phyloP scores from a whole-genome alignment of 306 rosid genomes.

The Prunus kanzakura region DNA sequence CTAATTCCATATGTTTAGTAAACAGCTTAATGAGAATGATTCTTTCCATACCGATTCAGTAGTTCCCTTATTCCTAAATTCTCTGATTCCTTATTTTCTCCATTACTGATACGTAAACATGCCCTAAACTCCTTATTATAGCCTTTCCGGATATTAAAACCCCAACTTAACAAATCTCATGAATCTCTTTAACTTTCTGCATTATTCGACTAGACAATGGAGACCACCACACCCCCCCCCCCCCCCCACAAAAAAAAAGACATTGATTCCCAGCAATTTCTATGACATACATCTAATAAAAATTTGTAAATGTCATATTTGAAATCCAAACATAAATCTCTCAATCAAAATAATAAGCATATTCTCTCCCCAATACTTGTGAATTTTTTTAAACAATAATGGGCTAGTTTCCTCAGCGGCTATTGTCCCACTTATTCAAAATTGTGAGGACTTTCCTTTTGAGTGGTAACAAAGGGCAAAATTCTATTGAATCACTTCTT shows the following conservation, averaged over 20 bases:
- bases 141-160: too few relatives aligned
- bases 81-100: too few relatives aligned
- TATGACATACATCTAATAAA: not conserved
- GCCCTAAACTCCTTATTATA: too few relatives aligned
- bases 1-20: too few relatives aligned
- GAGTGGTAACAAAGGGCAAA: conserved; percentile 10
- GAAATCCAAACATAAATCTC: conserved; percentile 24
- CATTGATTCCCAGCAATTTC: not conserved
- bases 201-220: not conserved
- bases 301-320: not conserved
- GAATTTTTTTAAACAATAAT: not conserved
- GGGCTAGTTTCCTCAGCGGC: conserved; percentile 12
- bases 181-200: not conserved
- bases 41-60: too few relatives aligned
- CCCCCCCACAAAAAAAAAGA: too few relatives aligned
- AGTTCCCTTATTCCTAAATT: too few relatives aligned
- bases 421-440: conserved; percentile 32
- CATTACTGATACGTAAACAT: too few relatives aligned
- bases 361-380: not conserved
- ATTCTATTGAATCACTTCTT: conserved; percentile 40
- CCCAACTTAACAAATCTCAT: too few relatives aligned
- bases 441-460: conserved; percentile 22
- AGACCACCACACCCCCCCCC: too few relatives aligned
- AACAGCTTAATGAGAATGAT: too few relatives aligned
- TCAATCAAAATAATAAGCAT: not conserved